Base-by-base conservation (phyloP, 768 basidiomycete genomes). In the Pleurotus ostreatus region DNA sequence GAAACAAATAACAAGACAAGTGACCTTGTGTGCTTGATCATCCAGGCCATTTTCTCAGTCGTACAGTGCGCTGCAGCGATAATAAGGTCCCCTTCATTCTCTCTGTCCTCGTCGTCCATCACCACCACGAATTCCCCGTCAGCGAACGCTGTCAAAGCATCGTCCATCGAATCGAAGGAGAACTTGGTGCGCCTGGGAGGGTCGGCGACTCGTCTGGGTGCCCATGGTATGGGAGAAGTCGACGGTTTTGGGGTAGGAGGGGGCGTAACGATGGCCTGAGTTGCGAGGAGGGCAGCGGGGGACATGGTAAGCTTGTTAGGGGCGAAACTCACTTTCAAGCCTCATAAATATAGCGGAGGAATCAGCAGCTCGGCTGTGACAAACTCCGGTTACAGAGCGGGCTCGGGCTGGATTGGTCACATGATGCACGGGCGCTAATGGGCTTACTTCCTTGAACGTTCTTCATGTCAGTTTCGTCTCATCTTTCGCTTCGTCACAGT, bases 11-110 rank as follows among this genome's bases (percentile, higher is more conserved):
- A 34, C 15, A 43, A 13, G 38, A 22, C 26, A 43, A 70, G 82
- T 57, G 51, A 95, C 96, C 94, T 97, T 0, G 94, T 92, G 68
- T 95, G 87, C 66, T 89, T 89, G 68, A 99, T 94, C 82, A 99
- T 89, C 93, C 93, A 99, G 0, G 97, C 96, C 97, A 99, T 98
- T 66, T 94, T 92, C 71, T 98, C 92, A 1, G 93, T 92, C 39
- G 94, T 93, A 61, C 92, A 86, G 51, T 85, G 81, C 22, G 79
- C 78, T 2, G 85, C 97, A 12, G 96, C 85, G 65, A 94, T 88
- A 66, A 98, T 93, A 57, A 99, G 74, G 70, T 99, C 97, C 2
- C 97, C 96, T 68, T 99, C 97, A 68, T 99, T 99, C 74, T 99
- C 97, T 58, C 97, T 78, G 60, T 79, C 78, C 71, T 97, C 92